These are phyloP conservation scores for Haberlea rhodopensis DNA, from an alignment of 257 asterid genomes.

Conservation along the genomic window DNA sequence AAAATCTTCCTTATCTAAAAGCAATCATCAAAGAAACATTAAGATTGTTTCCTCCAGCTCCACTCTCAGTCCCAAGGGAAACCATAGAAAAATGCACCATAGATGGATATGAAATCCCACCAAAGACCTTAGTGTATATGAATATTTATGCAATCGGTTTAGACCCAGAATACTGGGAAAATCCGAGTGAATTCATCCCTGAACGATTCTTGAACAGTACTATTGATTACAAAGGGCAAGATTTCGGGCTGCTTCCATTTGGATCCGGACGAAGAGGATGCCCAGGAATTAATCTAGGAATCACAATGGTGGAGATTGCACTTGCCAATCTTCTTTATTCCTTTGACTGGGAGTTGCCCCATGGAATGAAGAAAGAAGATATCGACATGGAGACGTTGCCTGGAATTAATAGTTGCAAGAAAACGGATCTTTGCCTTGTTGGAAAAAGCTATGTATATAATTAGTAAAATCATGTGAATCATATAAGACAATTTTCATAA, in stretches of 20 bases:
- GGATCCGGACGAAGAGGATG: constrained; percentile 16
- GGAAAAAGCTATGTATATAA: neutral
- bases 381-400: constrained; percentile 3
- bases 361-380: constrained; percentile 8
- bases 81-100: constrained; percentile 15
- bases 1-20: constrained; percentile 8
- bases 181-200: constrained; percentile 1
- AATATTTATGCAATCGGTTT: neutral
- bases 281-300: constrained; percentile 2
- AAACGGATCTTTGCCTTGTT: neutral
- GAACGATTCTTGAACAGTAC: constrained; percentile 13
- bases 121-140: constrained; percentile 2
- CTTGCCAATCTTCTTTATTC: constrained; percentile 20
- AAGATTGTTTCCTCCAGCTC: constrained; percentile 8
- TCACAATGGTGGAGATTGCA: constrained; percentile 1
- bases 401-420: constrained; percentile 11
- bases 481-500: too few relatives aligned
- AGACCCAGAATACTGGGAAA: constrained; percentile 15
- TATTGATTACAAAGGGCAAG: constrained; percentile 14
- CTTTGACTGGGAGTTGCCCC: constrained; percentile 20
- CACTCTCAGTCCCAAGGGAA: constrained; percentile 3
- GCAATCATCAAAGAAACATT: constrained; percentile 17
- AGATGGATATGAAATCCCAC: constrained; percentile 16
- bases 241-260: constrained; percentile 10
- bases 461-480: too few relatives aligned